Percentiles rank a stretch among this genome's conserved stretches.
Evolutionary conservation across 805 yeast genomes (phyloP).

Genomic region (Vanderwaltozyma verrucispora): DNA sequence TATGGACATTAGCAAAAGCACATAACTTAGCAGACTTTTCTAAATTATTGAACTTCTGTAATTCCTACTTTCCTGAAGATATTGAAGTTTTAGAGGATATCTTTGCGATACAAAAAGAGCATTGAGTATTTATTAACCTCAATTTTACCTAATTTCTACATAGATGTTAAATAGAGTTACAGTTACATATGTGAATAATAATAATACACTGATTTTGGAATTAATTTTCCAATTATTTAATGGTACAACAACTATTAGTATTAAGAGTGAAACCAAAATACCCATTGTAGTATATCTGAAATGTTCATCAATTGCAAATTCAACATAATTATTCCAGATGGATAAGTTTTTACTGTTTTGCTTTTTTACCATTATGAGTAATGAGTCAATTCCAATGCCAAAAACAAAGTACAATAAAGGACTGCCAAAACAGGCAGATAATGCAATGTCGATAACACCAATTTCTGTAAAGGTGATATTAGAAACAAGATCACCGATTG

Average conservation of each 20-base stretch:
- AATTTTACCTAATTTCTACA: neutral
- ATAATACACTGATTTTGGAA: conserved; percentile 30
- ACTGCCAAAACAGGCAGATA: conserved; percentile 94
- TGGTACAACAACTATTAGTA: conserved; percentile 35
- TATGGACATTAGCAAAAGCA: conserved; percentile 15
- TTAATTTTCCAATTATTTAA: conserved; percentile 37
- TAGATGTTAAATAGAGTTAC: conserved; percentile 13
- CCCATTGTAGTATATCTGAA: conserved; percentile 33
- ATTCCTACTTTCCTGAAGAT: conserved; percentile 23
- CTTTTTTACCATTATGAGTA: conserved; percentile 30
- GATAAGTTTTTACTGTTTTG: neutral
- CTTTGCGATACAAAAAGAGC: conserved; percentile 1
- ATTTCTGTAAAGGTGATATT: conserved; percentile 68
- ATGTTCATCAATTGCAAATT: conserved; percentile 32
- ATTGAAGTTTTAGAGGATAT: conserved; percentile 11
- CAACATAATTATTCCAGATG: conserved; percentile 12
- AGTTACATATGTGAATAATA: conserved; percentile 13
- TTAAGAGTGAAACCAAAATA: conserved; percentile 30
- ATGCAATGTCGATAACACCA: conserved; percentile 82
- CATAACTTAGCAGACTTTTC: neutral
- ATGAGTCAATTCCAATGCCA: conserved; percentile 72
- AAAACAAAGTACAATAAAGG: conserved; percentile 70
- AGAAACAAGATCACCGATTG: conserved; percentile 81
- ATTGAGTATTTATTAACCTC: neutral
- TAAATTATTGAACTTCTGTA: conserved; percentile 11